A percentile compares a stretch with the other conserved stretches of the same genome.
Evolutionary conservation across 1,284 basidiomycete genomes (phyloP).

Genomic region (Pisolithus thermaeus): DNA sequence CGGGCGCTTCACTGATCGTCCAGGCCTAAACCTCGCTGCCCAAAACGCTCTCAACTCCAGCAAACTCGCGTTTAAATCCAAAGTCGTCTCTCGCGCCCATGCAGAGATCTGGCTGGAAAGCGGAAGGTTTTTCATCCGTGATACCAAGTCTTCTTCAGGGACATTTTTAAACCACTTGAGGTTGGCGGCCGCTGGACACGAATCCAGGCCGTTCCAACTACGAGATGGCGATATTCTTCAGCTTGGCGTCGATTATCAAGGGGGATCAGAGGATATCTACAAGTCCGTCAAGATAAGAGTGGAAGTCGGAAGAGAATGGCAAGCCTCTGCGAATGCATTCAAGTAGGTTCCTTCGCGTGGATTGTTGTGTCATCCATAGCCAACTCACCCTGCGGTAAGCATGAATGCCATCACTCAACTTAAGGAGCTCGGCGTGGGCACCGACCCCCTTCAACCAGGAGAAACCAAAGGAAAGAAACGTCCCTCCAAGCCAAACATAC

Average conservation of each 20-base stretch:
- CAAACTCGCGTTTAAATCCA: conserved; percentile 93
- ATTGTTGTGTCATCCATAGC: no score
- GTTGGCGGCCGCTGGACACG: conserved; percentile 78
- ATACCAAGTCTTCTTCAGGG: conserved; percentile 87
- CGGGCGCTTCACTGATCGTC: conserved; percentile 86
- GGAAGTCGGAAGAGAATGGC: conserved; percentile 90
- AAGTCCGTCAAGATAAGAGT: conserved; percentile 97
- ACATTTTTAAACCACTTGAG: conserved; percentile 97
- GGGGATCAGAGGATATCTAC: conserved; percentile 96
- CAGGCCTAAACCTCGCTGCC: conserved; percentile 60
- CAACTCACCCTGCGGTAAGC: conserved; percentile 32
- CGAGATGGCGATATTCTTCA: conserved; percentile 96
- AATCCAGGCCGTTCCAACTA: conserved; percentile 74
- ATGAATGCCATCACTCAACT: conserved; percentile 80
- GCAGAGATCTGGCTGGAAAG: conserved; percentile 85
- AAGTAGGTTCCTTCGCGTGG: conserved; percentile 58
- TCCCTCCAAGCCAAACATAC: conserved; percentile 51
- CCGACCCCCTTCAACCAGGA: conserved; percentile 13
- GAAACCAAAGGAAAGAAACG: conserved; percentile 28
- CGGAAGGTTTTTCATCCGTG: conserved; percentile 80
- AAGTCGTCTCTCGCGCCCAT: conserved; percentile 92
- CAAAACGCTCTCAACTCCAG: conserved; percentile 68
- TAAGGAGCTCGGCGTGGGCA: conserved; percentile 55
- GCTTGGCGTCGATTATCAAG: conserved; percentile 97
- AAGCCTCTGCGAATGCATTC: conserved; percentile 85